phyloP scores from a whole-genome alignment of 2,329 filamentous ascomycete genomes.

The Arachnopeziza araneosa region DNA sequence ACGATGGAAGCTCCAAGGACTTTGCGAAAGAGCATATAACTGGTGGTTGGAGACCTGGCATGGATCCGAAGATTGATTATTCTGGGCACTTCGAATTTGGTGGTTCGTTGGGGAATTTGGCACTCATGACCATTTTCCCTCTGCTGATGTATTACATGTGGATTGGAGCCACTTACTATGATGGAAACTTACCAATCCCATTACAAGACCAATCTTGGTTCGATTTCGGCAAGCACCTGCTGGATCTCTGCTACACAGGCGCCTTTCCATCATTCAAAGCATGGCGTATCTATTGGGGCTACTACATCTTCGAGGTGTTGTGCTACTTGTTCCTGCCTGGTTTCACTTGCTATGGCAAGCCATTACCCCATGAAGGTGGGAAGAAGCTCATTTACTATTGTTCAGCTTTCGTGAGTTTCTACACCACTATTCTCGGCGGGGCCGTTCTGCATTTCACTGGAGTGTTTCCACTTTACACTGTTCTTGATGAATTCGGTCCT shows the following conservation, averaged over 20 bases:
- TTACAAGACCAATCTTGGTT: slow-evolving; percentile 56
- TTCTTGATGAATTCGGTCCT: slow-evolving; percentile 91
- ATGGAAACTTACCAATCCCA: slow-evolving; percentile 70
- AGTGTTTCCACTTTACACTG: slow-evolving; percentile 81
- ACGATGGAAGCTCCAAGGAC: background rate
- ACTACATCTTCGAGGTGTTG: slow-evolving; percentile 75
- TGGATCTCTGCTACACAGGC: slow-evolving; percentile 67
- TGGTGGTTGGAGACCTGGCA: slow-evolving; percentile 49
- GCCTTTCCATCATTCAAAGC: slow-evolving; percentile 78
- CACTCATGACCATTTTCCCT: slow-evolving; percentile 79
- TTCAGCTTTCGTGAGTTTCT: slow-evolving; percentile 81
- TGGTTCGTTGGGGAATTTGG: slow-evolving; percentile 63
- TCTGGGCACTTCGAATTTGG: slow-evolving; percentile 75
- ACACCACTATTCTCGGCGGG: slow-evolving; percentile 70
- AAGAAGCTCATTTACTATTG: slow-evolving; percentile 92
- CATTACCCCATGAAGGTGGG: slow-evolving; percentile 72
- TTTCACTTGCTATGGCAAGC: slow-evolving; percentile 81
- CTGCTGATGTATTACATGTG: slow-evolving; percentile 98
- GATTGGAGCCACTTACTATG: slow-evolving; percentile 88
- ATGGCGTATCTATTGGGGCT: slow-evolving; percentile 92
- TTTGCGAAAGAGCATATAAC: background rate
- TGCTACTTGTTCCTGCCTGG: slow-evolving; percentile 84
- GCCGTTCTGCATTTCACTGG: slow-evolving; percentile 29
- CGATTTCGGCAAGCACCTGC: slow-evolving; percentile 68
- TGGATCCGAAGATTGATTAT: slow-evolving; percentile 56